phyloP scores from a whole-genome alignment of 495 filamentous ascomycete genomes.

The Cercophora sp. region DNA sequence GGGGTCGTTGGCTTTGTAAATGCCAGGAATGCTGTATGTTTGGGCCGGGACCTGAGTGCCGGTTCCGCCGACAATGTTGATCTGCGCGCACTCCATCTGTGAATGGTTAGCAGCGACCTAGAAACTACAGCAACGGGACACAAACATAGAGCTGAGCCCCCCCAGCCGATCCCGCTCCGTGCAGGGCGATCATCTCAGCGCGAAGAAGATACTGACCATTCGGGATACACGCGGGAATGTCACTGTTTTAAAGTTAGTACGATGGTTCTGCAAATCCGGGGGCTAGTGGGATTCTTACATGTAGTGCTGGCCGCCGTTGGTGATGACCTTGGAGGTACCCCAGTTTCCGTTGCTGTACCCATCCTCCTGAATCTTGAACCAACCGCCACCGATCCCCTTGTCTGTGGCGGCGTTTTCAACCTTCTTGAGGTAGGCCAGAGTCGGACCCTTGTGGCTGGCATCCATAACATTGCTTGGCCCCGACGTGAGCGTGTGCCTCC shows the following conservation, averaged over 20 bases:
- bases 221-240: slow-evolving; percentile 44
- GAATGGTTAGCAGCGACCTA: slow-evolving; percentile 16
- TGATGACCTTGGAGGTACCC: slow-evolving; percentile 43
- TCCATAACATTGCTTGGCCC: slow-evolving; percentile 47
- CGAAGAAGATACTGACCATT: slow-evolving; percentile 38
- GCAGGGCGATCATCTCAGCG: slow-evolving; percentile 46
- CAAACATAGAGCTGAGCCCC: slow-evolving; percentile 51
- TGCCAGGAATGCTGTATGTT: slow-evolving; percentile 42
- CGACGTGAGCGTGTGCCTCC: slow-evolving; percentile 48
- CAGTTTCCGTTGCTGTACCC: slow-evolving; percentile 33
- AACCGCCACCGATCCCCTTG: slow-evolving; percentile 41
- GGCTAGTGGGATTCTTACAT: too few relatives aligned
- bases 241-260: slow-evolving; percentile 10
- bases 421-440: slow-evolving; percentile 50
- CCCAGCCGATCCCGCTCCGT: slow-evolving; percentile 32
- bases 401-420: slow-evolving; percentile 42
- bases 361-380: slow-evolving; percentile 34
- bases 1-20: slow-evolving; percentile 40
- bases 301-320: slow-evolving; percentile 39
- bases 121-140: slow-evolving; percentile 2
- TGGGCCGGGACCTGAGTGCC: slow-evolving; percentile 28
- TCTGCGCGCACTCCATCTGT: slow-evolving; percentile 48
- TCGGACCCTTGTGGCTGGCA: slow-evolving; percentile 46
- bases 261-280: too few relatives aligned
- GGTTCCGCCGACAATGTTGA: slow-evolving; percentile 43